Evolutionary conservation across 2,329 filamentous ascomycete genomes (phyloP).

Genomic region (Penicillium oxalicum): DNA sequence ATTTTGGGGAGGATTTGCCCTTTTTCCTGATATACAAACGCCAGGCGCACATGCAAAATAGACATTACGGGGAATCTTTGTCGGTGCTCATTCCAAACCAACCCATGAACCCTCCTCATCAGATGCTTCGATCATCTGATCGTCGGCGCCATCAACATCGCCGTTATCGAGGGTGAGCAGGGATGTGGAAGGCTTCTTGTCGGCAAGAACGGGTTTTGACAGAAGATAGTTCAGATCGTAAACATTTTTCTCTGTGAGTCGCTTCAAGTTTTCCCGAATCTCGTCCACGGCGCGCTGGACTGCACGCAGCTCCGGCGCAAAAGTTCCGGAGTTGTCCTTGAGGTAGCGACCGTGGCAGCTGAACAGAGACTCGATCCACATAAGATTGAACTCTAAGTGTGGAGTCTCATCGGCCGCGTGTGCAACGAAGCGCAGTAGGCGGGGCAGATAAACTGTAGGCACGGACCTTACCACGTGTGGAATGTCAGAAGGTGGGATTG

Average conservation of each 20-base stretch:
- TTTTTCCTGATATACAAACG: conserved; percentile 16
- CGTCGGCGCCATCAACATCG: conserved; percentile 22
- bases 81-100: conserved; percentile 43
- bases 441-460: conserved; percentile 78
- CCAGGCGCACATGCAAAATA: conserved; percentile 27
- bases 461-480: conserved; percentile 70
- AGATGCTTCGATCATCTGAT: conserved; percentile 27
- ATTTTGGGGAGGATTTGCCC: conserved; percentile 12
- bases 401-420: conserved; percentile 82
- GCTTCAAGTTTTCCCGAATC: conserved; percentile 76
- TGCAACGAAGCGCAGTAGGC: conserved; percentile 80
- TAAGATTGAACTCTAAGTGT: conserved; percentile 87
- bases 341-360: conserved; percentile 80
- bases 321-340: conserved; percentile 69
- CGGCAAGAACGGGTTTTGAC: conserved; percentile 43
- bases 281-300: conserved; percentile 73
- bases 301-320: conserved; percentile 77
- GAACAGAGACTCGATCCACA: conserved; percentile 81
- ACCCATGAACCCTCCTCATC: conserved; percentile 50
- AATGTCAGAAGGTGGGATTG: conserved; percentile 69
- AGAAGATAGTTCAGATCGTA: conserved; percentile 84
- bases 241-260: conserved; percentile 78
- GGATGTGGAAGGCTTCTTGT: conserved; percentile 25
- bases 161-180: conserved; percentile 27
- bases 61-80: conserved; percentile 14